Evolutionary conservation across 1,284 basidiomycete species (phyloP), one percentile per base, ranked within the genome.

Genomic region (Kalmanozyma brasiliensis): DNA sequence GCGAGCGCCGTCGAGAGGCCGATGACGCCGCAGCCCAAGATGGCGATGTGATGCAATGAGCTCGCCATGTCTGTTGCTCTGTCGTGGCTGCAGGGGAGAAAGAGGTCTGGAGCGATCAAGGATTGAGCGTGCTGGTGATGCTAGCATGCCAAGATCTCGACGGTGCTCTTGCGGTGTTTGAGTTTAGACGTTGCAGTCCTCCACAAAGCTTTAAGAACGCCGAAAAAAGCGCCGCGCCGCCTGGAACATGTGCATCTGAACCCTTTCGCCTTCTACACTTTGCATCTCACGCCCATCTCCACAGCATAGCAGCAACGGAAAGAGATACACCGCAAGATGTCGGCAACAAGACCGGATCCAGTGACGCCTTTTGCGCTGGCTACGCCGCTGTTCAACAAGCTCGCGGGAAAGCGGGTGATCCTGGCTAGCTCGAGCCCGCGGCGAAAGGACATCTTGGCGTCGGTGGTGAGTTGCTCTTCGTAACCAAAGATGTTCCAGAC

Each of bases 371-470:
- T 71, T n/a, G 79, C 79, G 23, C 68, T 81, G 5, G 37, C 41
- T 22, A 69, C 61, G 14, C 78, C 78, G 22, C 72, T 73, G 1
- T 78, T 79, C 46, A 76, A 70, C 44, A 75, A 75, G 37, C 68
- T 80, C 9, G 52, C 57, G 11, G 77, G 77, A 10, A 78, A 75
- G 49, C 68, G 79, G 4, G 67, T 81, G 3, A 47, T 81, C 5
- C 56, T 81, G 4, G 79, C 79, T 4, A 74, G 71, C 52, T 58
- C 62, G 17, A 77, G 74, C 43, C 78, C 79, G 2, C 56, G 79
- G 13, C 56, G 79, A n/a, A 48, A 45, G 22, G 77, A 81, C 14
- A 72, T 81, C 35, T 52, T 81, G 20, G 78, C 78, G 7, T 57
- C 67, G 4, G 70, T 79, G 6, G 76, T 76, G 49, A 32, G 74